Base-by-base conservation (phyloP, 345 rosid species). In the Gossypium ekmanianum region DNA sequence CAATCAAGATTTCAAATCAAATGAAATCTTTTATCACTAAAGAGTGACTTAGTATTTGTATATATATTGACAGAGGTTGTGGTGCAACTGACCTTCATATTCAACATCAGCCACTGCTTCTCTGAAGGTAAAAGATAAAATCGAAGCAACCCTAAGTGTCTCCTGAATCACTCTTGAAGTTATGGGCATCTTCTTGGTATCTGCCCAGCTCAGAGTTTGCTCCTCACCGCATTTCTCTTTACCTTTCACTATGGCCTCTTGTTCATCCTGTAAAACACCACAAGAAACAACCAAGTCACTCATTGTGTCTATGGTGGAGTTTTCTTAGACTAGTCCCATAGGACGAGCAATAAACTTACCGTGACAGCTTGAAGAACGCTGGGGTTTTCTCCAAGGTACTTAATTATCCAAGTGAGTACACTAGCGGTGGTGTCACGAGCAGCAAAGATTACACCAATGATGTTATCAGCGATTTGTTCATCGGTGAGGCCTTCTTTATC, bases 381-480 rank as follows among this genome's bases (percentile, higher is more conserved):
- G 11, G 90, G 91, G 82, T 91, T 88, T 72, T 91, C 95, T 3
- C 83, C 88, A 11, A 94, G 87, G 83, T 86, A 94, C 85, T 94
- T 94, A 77, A 91, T 86, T 63, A 89, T 90, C 98, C 98, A 94
- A 24, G 98, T 87, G 80, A 89, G 79, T 13, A 85, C 92, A 69
- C 97, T 91, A 47, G 97, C 97, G 16, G 98, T 91, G 14, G 98
- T 94, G 80, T 94, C 98, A 13, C 94, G 87, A 17, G 98, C 98
- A 2, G 98, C 98, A 65, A 94, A 94, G 70, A 94, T 91, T 0
- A 91, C 95, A 2, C 98, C 98, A 61, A 94, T 91, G 6, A 94
- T 84, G 85, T 94, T 94, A 58, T 94, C 98, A 2, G 97, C 94
- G 48, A 94, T 89, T 73, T 94, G 97, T 20, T 92, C 90, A 56